Evolutionary conservation across 2,329 filamentous ascomycete genomes (phyloP), one percentile per base, ranked within the genome.

Genomic region (Nemania sp.): DNA sequence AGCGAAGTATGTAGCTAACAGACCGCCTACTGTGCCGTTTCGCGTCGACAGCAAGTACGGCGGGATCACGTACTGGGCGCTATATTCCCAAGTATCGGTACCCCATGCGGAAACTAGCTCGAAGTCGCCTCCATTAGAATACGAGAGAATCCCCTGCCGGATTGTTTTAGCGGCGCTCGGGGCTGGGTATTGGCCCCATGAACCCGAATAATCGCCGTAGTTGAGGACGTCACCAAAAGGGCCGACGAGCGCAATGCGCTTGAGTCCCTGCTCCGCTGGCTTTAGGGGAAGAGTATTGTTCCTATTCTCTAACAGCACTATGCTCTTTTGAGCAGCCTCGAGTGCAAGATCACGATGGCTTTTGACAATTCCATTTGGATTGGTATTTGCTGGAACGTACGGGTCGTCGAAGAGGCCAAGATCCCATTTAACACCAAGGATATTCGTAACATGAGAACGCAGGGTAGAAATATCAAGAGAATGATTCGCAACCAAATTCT

Each of bases 191-290:
- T 79, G 78, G 0, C 82, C 82, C 73, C 78, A 83, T 66, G 76
- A 71, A 1, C 81, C 82, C 1, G 82, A 82, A 63, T 84, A 84
- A 62, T 80, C 82, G 2, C 82, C 82, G 67, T 81, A 83, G 68
- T 83, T 83, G 49, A 83, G 74, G 7, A 75, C 75, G 62, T 83
- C 81, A 2, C 75, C 62, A 63, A 81, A 83, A 1, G 82, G 81
- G 0, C 82, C 82, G 13, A 83, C 74, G 6, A 83, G 74, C 2
- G 81, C 81, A 20, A 83, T 77, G 18, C 74, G 81, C 29, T 71
- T 74, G 11, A 79, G 74, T 5, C 72, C 74, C 45, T 79, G 75
- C 1, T 73, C 66, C 5, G 51, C 24, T 0, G 77, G 75, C 1
- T 71, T 73, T 8, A 82, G 35, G 1, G 82, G 82, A 0, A 84